phyloP scores from a whole-genome alignment of 257 asterid genomes.

The Lycium barbarum region DNA sequence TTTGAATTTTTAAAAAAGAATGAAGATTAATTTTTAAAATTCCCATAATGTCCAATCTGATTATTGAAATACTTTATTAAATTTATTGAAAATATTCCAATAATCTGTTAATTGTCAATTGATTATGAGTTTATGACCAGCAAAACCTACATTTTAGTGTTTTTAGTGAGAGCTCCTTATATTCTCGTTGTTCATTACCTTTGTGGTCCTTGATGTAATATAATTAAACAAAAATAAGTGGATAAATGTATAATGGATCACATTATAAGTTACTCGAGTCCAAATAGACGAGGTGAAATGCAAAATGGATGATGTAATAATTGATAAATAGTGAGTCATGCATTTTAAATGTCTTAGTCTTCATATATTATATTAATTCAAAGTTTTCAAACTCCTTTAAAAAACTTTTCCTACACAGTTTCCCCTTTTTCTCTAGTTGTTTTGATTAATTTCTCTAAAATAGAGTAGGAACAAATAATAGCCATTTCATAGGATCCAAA shows the following conservation, averaged over 20 bases:
- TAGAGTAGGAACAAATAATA: slow-evolving; percentile 14
- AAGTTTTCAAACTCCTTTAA: not conserved
- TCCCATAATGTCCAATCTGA: not conserved
- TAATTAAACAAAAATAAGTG: not conserved
- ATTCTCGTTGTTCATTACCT: too few species aligned
- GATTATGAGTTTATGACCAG: not conserved
- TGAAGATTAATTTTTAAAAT: not conserved
- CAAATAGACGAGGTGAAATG: not conserved
- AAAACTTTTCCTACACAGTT: slow-evolving; percentile 16
- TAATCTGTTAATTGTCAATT: not conserved
- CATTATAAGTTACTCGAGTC: not conserved
- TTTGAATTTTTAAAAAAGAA: not conserved
- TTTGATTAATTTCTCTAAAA: slow-evolving; percentile 32
- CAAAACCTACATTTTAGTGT: too few species aligned
- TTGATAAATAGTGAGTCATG: not conserved
- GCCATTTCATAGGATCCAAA: slow-evolving; percentile 64
- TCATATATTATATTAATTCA: not conserved
- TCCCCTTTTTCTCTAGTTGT: not conserved
- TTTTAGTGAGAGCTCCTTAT: too few species aligned
- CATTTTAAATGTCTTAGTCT: not conserved
- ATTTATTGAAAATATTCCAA: not conserved
- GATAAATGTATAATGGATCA: not conserved
- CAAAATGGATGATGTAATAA: not conserved
- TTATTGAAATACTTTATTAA: not conserved
- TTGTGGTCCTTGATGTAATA: too few species aligned